These are phyloP conservation scores for Meredithiella fracta DNA, from an alignment of 2,329 filamentous ascomycete species.

Conservation along the genomic window DNA sequence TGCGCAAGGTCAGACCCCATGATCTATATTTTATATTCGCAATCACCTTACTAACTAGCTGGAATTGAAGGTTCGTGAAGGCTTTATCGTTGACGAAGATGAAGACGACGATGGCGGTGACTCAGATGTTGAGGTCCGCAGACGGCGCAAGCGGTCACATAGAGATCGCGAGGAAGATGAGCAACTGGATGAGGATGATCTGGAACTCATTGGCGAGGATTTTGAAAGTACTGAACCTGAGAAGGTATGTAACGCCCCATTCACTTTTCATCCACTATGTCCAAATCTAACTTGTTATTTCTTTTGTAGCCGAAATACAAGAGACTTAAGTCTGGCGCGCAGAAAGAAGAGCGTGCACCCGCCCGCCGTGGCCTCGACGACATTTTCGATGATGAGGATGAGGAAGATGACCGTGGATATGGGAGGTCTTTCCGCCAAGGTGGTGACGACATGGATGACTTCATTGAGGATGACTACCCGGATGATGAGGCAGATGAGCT, in stretches of 20 bases:
- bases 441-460: slow-evolving; percentile 77
- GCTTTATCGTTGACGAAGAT: slow-evolving; percentile 91
- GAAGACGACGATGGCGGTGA: slow-evolving; percentile 60
- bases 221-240: slow-evolving; percentile 50
- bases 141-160: slow-evolving; percentile 61
- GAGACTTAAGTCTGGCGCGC: slow-evolving; percentile 80
- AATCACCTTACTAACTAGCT: neutral
- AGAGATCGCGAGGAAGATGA: slow-evolving; percentile 70
- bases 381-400: slow-evolving; percentile 82
- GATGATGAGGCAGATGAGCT: slow-evolving; percentile 62
- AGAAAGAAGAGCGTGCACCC: slow-evolving; percentile 47
- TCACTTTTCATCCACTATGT: neutral
- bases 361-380: slow-evolving; percentile 64
- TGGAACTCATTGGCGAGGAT: slow-evolving; percentile 78
- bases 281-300: neutral
- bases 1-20: slow-evolving; percentile 41
- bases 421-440: slow-evolving; percentile 39
- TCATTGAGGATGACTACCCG: slow-evolving; percentile 91
- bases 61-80: slow-evolving; percentile 57
- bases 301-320: slow-evolving; percentile 68
- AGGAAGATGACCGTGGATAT: slow-evolving; percentile 35
- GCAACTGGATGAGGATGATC: slow-evolving; percentile 84
- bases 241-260: slow-evolving; percentile 41
- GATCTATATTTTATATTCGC: neutral
- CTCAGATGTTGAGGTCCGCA: slow-evolving; percentile 38